phyloP scores from a whole-genome alignment of 2,329 filamentous ascomycete species.

The Monosporascus sp. region DNA sequence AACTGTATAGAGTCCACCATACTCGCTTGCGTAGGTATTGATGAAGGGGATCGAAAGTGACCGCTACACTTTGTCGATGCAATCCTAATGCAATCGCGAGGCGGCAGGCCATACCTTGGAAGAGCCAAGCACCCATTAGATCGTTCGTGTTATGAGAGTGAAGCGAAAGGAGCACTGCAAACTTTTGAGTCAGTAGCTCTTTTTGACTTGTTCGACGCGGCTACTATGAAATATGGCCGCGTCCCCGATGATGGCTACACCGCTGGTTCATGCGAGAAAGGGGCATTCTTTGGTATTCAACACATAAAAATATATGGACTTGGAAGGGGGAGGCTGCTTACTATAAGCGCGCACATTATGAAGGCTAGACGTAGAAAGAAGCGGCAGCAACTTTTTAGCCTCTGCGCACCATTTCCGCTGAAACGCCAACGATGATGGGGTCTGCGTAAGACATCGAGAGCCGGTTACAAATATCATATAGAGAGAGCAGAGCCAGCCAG shows the following conservation, averaged over 20 bases:
- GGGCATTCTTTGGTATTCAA: too few relatives aligned
- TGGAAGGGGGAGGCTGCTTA: background rate
- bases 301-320: too few relatives aligned
- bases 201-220: too few relatives aligned
- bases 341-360: slow-evolving; percentile 35
- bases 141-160: slow-evolving; percentile 37
- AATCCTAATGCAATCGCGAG: slow-evolving; percentile 38
- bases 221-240: too few relatives aligned
- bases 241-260: too few relatives aligned
- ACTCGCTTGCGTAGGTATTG: slow-evolving; percentile 23
- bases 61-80: slow-evolving; percentile 34
- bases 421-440: slow-evolving; percentile 22
- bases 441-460: slow-evolving; percentile 31
- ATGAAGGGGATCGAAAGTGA: slow-evolving; percentile 26
- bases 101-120: slow-evolving; percentile 34
- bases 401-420: slow-evolving; percentile 28
- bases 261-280: too few relatives aligned
- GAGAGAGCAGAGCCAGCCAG: slow-evolving; percentile 35
- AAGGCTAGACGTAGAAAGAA: slow-evolving; percentile 31
- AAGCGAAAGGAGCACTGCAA: slow-evolving; percentile 29
- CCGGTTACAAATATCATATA: slow-evolving; percentile 36
- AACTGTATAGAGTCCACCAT: slow-evolving; percentile 28
- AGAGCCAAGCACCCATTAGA: slow-evolving; percentile 33
- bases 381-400: slow-evolving; percentile 27
- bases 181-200: too few relatives aligned